Evolutionary conservation across 352 stramenopile species (phyloP), one percentile per base, ranked within the genome.

Genomic region (Plasmopara muralis): DNA sequence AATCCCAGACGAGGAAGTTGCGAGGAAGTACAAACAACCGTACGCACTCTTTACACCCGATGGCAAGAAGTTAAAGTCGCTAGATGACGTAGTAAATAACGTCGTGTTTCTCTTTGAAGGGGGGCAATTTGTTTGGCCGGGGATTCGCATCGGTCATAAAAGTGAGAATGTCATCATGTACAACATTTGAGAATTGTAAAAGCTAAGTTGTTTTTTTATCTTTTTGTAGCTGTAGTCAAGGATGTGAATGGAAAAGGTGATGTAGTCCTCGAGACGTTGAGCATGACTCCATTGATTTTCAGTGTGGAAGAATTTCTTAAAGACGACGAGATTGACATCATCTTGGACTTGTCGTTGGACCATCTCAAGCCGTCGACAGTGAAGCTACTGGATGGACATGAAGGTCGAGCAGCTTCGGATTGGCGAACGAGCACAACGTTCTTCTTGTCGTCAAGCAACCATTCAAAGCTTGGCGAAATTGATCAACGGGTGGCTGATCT

Each of bases 341-440:
- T 91, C 57, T 60, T 89, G 53, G 66, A 84, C 7, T 64, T 88
- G 43, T 88, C 80, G 12, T 52, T 88, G 53, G 59, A 74, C 12
- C 72, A 90, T 53, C 52, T 88, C 15, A 63, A 68, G 35, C 74
- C 80, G 4, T 90, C 80, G 16, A 70, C 59, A 5, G 81, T 92
- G 43, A 72, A 69, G 38, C 70, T 78, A 18, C 66, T 75, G 20
- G 81, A 89, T 51, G 78, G 73, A 30, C 75, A 91, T 46, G 76
- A 86, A 49, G 77, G 77, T 41, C 78, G 78, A 9, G 66, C 81
- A 1, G 33, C 76, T 12, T 88, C 76, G 5, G 77, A 88, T 50
- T 89, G 77, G 81, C 68, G 81, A n/a, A 91, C 81, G 30, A 88
- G 76, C 54, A 91, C 74, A 18, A 91, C 77, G 41, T 87, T 86